Base-by-base conservation (phyloP, 116 monocot genomes). In the Trichopus zeylanicus region DNA sequence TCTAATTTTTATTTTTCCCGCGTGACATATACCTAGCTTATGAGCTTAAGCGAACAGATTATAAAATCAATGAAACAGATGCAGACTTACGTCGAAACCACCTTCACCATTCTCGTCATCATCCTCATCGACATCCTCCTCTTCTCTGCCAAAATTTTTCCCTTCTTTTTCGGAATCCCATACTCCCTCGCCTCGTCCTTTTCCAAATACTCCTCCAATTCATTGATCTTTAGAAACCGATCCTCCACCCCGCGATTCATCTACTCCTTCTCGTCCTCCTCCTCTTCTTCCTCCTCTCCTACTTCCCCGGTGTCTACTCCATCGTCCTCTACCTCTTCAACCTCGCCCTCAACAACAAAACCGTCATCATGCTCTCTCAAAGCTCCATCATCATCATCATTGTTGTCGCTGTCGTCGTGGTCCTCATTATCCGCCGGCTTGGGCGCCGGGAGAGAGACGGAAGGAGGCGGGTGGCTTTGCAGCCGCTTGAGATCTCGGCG, bases 141-240 rank as follows among this genome's bases (percentile, higher is more conserved):
- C 51, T 13, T 48, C 3, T 30, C 61, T 4, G 47, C 68, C 13
- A 74, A n/a, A n/a, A n/a, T 59, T 0, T 34, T 55, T 39, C 38
- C 42, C n/a, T 56, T 57, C 39, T 61, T 55, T n/a, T 59, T 58
- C 42, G 30, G 62, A 13, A 27, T 29, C 8, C 67, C 77, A 27
- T 77, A 80, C 46, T 70, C 76, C 59, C 63, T 57, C 9, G 55
- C 73, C 52, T 73, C 82, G 16, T 72, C 77, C 33, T 67, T 60
- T 60, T 69, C 68, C 62, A 72, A 38, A 39, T 67, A 78, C 47
- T 70, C 63, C 60, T 63, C 72, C 47, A 75, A 26, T 19, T 75
- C 81, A 21, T 74, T 66, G n/a, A 70, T 70, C 65, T 77, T 70
- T 30, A 85, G 51, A 60, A 77, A 81, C 28, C 46, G 29, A 48